Evolutionary conservation across 345 rosid genomes (phyloP).

Genomic region (Acer campestre): DNA sequence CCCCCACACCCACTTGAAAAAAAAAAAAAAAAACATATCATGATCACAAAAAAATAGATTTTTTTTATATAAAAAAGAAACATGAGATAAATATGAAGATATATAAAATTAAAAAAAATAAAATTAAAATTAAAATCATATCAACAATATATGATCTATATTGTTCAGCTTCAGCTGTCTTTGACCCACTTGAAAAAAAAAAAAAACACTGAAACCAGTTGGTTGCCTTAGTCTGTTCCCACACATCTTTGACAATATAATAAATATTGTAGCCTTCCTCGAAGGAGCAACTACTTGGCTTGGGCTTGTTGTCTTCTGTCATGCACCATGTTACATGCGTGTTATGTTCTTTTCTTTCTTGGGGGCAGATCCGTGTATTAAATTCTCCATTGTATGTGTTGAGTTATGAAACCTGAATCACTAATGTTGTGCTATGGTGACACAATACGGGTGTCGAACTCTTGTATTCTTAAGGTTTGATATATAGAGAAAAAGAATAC

Average conservation of each 20-base stretch:
- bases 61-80: no score
- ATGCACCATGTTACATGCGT: background rate
- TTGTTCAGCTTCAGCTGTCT: background rate
- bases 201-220: background rate
- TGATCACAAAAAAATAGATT: background rate
- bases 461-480: no score
- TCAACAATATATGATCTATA: background rate
- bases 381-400: background rate
- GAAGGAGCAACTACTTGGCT: slow-evolving; percentile 8
- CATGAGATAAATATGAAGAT: background rate
- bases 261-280: background rate
- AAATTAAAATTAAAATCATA: background rate
- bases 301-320: background rate
- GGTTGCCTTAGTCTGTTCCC: background rate
- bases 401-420: no score
- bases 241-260: slow-evolving; percentile 13
- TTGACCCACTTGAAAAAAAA: slow-evolving; percentile 2
- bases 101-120: background rate
- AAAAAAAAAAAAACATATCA: background rate
- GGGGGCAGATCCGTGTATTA: background rate
- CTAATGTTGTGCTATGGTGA: no score
- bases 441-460: no score
- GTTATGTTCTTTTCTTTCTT: background rate
- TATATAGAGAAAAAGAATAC: no score
- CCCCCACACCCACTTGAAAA: background rate